Conservation (phyloP, 805 yeast genomes). For the Ogataea glucozyma region DNA sequence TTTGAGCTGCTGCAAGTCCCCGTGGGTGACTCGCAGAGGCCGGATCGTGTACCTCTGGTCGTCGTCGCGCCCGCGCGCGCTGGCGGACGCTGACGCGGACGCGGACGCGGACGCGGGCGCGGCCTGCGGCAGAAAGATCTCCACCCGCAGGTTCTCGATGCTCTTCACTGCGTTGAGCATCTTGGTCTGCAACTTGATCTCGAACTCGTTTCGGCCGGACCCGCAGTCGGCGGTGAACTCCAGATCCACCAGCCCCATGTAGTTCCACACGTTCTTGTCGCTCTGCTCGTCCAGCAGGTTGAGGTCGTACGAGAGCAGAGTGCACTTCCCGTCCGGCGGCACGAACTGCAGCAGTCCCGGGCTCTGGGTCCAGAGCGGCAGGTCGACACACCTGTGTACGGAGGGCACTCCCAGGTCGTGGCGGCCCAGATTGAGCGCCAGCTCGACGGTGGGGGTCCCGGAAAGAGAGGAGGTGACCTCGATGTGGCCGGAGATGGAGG, state of each 20-base stretch:
- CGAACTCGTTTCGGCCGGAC: constrained; percentile 56
- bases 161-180: constrained; percentile 45
- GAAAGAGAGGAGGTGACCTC: constrained; percentile 68
- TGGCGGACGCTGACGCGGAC: not conserved
- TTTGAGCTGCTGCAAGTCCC: constrained; percentile 62
- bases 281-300: constrained; percentile 43
- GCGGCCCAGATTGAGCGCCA: constrained; percentile 50
- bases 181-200: constrained; percentile 51
- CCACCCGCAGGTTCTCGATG: constrained; percentile 49
- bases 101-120: too few species aligned
- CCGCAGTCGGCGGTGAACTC: constrained; percentile 60
- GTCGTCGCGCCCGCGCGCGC: constrained; percentile 15
- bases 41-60: constrained; percentile 43
- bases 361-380: constrained; percentile 47
- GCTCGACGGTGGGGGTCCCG: constrained; percentile 71
- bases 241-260: constrained; percentile 56
- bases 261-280: constrained; percentile 26
- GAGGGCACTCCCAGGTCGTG: constrained; percentile 56
- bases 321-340: constrained; percentile 85
- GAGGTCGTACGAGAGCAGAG: constrained; percentile 61
- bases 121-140: constrained; percentile 32
- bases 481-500: constrained; percentile 62
- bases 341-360: constrained; percentile 61
- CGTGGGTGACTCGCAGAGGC: constrained; percentile 67
- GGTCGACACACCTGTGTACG: constrained; percentile 70